Base-by-base conservation (phyloP, 139 green algal genomes). In the Ettlia oleoabundans region DNA sequence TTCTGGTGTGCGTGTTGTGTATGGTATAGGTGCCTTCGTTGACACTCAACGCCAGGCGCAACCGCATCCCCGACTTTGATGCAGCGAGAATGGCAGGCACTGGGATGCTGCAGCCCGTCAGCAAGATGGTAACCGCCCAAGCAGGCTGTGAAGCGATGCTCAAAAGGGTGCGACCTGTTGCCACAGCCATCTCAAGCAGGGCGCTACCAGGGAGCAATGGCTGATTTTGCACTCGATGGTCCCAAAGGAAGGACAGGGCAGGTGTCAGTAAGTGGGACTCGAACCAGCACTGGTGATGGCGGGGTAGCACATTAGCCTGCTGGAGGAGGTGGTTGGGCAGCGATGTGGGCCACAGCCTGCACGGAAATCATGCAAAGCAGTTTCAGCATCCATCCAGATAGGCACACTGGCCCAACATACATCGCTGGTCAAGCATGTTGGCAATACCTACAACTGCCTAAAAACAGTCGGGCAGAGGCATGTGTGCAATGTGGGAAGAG, bases 161-260 rank as follows among this genome's bases (percentile, higher is more conserved):
- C 10, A 15, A 58, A 15, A 65, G 55, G 5, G 21, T n/a, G 21
- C 30, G 55, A 32, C 55, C 55, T 9, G 5, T 65, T 28, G 18
- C 9, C 18, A 65, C 15, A 28, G 55, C 55, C 55, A 65, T 65
- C 5, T 65, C 55, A 15, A 65, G 9, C 55, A 65, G 15, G 15
- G 55, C 55, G 30, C 55, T 65, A 9, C 55, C 55, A n/a, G 55
- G 55, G 18, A n/a, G 89, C 73, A 71, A 94, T 32, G 55, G 21
- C 21, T 9, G 15, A 15, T 32, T 28, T 28, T 33, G 18, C 37
- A 81, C 76, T 58, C 70, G 41, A 63, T 91, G 87, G 69, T 87
- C 85, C 55, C 35, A 41, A 37, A 86, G 21, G 68, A 78, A 88
- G 58, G 71, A 51, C n/a, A 84, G 63, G 9, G 37, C 69, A 4